Percentiles rank a stretch among this genome's conserved stretches.
These are phyloP conservation scores for Mycena polygramma DNA, from an alignment of 768 basidiomycete genomes.

Conservation along the genomic window DNA sequence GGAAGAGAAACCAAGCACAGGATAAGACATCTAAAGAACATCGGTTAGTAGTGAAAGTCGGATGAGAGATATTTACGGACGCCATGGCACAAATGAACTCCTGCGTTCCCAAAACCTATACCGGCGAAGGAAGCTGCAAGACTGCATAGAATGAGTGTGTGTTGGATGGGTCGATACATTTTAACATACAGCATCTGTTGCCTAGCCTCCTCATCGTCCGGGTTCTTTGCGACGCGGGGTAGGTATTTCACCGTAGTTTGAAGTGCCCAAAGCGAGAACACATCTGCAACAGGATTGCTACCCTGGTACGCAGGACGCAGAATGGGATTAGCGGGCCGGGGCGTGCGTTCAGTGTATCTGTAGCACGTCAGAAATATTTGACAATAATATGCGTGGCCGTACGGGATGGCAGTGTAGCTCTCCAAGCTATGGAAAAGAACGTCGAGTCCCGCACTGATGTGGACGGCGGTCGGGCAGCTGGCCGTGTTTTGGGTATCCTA, in stretches of 20 bases:
- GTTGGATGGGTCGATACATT: neutral
- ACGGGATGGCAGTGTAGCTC: slow-evolving; percentile 95
- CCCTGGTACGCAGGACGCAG: slow-evolving; percentile 94
- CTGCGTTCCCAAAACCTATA: slow-evolving; percentile 95
- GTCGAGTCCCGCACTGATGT: slow-evolving; percentile 95
- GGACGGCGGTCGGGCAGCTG: slow-evolving; percentile 90
- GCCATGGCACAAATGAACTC: slow-evolving; percentile 91
- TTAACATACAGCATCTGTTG: slow-evolving; percentile 87
- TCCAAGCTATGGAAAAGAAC: slow-evolving; percentile 97
- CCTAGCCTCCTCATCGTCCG: slow-evolving; percentile 84
- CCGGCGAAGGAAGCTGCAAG: slow-evolving; percentile 95
- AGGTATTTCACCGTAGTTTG: slow-evolving; percentile 90
- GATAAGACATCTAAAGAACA: slow-evolving; percentile 35
- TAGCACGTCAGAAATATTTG: slow-evolving; percentile 10
- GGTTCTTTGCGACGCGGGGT: slow-evolving; percentile 86
- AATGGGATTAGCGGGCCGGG: slow-evolving; percentile 91
- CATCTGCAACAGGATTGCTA: slow-evolving; percentile 94
- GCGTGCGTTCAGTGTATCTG: slow-evolving; percentile 91
- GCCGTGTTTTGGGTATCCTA: slow-evolving; percentile 92
- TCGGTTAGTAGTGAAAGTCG: slow-evolving; percentile 1
- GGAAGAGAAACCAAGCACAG: slow-evolving; percentile 4
- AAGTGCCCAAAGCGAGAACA: slow-evolving; percentile 96
- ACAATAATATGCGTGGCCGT: slow-evolving; percentile 43
- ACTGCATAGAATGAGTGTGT: slow-evolving; percentile 51
- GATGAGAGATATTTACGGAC: slow-evolving; percentile 56